Evolutionary conservation across 1,284 basidiomycete species (phyloP), one percentile per base, ranked within the genome.

Genomic region (Flammula alnicola): DNA sequence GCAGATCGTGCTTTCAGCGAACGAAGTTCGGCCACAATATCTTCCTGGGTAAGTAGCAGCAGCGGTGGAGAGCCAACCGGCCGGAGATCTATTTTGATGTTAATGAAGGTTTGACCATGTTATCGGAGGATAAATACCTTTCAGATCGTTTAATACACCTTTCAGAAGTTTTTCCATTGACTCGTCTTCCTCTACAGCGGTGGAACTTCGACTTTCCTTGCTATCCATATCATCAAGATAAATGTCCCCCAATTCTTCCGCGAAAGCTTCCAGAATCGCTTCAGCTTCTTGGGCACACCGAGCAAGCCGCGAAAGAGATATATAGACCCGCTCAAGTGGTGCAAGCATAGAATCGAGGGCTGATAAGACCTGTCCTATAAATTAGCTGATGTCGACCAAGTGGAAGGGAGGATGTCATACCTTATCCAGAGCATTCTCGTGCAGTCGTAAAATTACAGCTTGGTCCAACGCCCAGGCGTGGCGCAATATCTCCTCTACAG

Each of bases 181-280:
- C 12, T 27, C 20, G 17, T 50, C 48, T 33, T 46, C 38, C 14
- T 33, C 26, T 27, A 32, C 27, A 16, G 25, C 12, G 8, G 26
- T n/a, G 37, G 7, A 26, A 8, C 14, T 22, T 25, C 25, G 25
- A 14, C 23, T 19, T n/a, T 26, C 42, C 16, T n/a, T 42, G 5
- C 40, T 38, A 19, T 36, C 10, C n/a, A 30, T 33, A 11, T 42
- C 35, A 32, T 55, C 48, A 5, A 57, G 54, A 9, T 51, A 38
- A 12, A 70, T 54, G 11, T 63, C 66, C 16, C 64, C 63, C 14
- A 70, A 43, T 42, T 72, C 69, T 47, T 68, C 65, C 4, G 51
- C 60, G 22, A 69, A 58, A 5, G 66, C 62, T 26, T 66, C 66
- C 5, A 69, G 37, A 25, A 65, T 46, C 1, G 63, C 66, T 46